These are phyloP conservation scores for Candida sanyaensis DNA, from an alignment of 1,139 yeast genomes.

Conservation along the genomic window DNA sequence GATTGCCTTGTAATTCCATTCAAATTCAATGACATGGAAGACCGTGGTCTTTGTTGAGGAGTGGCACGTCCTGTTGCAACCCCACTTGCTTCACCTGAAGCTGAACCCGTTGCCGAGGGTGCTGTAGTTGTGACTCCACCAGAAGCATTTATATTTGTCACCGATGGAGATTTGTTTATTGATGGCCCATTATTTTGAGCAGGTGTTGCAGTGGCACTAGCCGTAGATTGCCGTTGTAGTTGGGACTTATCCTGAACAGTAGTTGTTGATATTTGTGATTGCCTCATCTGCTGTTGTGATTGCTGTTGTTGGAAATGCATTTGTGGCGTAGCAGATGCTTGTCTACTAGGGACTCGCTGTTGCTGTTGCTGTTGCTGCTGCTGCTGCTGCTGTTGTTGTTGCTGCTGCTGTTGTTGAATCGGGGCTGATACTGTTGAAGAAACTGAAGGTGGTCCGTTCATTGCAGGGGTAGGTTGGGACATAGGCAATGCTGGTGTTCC, in stretches of 20 bases:
- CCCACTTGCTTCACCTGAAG: conserved; percentile 5
- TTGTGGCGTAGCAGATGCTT: conserved; percentile 14
- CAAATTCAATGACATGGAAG: conserved; percentile 19
- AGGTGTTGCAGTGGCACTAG: conserved; percentile 6
- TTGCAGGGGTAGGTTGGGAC: conserved; percentile 12
- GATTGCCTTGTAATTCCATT: conserved; percentile 61
- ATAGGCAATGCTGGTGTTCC: conserved; percentile 27
- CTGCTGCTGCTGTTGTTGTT: conserved; percentile 7
- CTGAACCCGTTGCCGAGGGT: conserved; percentile 8
- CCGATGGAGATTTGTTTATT: conserved; percentile 1
- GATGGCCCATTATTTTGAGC: conserved; percentile 4
- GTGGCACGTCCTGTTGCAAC: conserved; percentile 6
- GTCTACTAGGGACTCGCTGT: conserved; percentile 10
- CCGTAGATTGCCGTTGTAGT: conserved; percentile 8
- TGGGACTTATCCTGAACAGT: conserved; percentile 7
- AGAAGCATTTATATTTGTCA: conserved; percentile 7
- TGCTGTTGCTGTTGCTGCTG: conserved; percentile 8
- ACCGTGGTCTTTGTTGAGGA: conserved; percentile 11
- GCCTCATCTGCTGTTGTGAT: conserved; percentile 5
- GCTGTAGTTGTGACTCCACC: not conserved
- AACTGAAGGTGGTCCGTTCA: not conserved
- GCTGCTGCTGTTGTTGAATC: conserved; percentile 8
- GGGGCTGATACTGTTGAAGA: conserved; percentile 5
- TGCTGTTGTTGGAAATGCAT: conserved; percentile 8
- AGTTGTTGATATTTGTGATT: conserved; percentile 3